Evolutionary conservation across 208 protist species (phyloP).

Genomic region (Lotmaria passim): DNA sequence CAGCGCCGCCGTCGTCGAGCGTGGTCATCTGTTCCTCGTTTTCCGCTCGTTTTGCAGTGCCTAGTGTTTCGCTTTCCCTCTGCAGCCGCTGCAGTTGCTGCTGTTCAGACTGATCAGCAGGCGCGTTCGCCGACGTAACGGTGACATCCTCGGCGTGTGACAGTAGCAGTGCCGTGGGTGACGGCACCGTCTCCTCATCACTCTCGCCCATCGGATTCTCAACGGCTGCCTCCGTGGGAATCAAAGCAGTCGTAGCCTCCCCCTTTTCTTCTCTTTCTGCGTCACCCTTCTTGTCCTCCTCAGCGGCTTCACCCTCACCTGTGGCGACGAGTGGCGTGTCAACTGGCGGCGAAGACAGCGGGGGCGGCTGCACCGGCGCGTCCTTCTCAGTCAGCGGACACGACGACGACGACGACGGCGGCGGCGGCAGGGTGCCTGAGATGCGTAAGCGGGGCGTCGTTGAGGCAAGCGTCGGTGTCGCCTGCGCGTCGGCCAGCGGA

Average conservation of each 20-base stretch:
- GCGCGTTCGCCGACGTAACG: not conserved
- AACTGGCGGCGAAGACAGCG: not conserved
- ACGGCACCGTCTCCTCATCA: not conserved
- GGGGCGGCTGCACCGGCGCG: not conserved
- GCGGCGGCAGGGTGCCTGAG: too few relatives aligned
- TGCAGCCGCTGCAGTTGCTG: too few relatives aligned
- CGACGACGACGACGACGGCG: not conserved
- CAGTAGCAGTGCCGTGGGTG: conserved; percentile 8
- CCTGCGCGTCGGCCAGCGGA: conserved; percentile 14
- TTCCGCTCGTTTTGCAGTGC: too few relatives aligned
- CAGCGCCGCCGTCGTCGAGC: too few relatives aligned
- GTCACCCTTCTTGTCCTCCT: too few relatives aligned
- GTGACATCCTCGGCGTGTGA: conserved; percentile 13
- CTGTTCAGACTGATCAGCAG: too few relatives aligned
- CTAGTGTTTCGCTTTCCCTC: not conserved
- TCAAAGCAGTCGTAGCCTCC: not conserved
- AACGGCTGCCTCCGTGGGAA: too few relatives aligned
- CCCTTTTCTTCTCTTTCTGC: not conserved
- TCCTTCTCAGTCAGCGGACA: not conserved
- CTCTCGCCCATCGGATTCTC: not conserved
- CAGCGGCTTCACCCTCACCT: too few relatives aligned
- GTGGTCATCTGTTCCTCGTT: too few relatives aligned
- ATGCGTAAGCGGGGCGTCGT: too few relatives aligned
- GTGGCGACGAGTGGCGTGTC: too few relatives aligned
- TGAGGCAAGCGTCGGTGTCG: conserved; percentile 5